Percentiles rank a stretch among this genome's conserved stretches.
Evolutionary conservation across 1,284 basidiomycete species (phyloP).

Genomic region (Papiliotrema laurentii): DNA sequence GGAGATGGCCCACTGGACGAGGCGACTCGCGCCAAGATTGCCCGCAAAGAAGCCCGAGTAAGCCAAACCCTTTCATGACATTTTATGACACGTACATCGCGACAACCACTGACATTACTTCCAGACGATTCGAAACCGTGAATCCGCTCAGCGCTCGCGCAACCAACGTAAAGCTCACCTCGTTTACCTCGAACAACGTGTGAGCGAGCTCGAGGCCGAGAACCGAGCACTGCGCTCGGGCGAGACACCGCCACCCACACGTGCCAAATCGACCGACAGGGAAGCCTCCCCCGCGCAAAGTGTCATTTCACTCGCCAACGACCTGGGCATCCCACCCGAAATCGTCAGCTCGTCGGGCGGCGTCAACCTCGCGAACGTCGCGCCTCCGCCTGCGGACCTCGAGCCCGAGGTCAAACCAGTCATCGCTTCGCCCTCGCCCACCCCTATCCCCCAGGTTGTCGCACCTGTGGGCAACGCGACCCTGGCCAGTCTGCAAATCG

Average conservation of each 20-base stretch:
- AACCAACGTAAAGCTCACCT: conserved; percentile 47
- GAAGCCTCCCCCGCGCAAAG: conserved; percentile 32
- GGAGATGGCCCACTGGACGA: conserved; percentile 15
- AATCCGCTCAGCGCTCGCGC: conserved; percentile 43
- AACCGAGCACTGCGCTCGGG: conserved; percentile 33
- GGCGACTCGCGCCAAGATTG: conserved; percentile 26
- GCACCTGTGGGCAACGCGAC: conserved; percentile 2
- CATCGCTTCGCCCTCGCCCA: conserved; percentile 5
- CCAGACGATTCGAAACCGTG: conserved; percentile 41
- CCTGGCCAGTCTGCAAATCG: conserved; percentile 15
- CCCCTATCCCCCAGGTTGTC: conserved; percentile 2
- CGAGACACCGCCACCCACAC: conserved; percentile 1
- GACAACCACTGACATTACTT: too few relatives aligned
- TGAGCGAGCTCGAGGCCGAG: conserved; percentile 42
- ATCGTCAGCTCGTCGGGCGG: conserved; percentile 29
- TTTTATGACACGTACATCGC: background rate
- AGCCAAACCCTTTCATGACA: conserved; percentile 9
- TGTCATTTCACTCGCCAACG: conserved; percentile 31
- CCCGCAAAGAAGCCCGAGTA: conserved; percentile 40
- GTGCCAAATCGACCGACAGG: conserved; percentile 11
- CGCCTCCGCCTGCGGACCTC: conserved; percentile 32
- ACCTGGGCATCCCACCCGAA: conserved; percentile 34
- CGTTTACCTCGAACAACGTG: conserved; percentile 41
- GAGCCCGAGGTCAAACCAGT: conserved; percentile 28
- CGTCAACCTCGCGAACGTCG: conserved; percentile 38